Base-by-base conservation (phyloP, 2,329 filamentous ascomycete genomes). In the Diaporthe citri region DNA sequence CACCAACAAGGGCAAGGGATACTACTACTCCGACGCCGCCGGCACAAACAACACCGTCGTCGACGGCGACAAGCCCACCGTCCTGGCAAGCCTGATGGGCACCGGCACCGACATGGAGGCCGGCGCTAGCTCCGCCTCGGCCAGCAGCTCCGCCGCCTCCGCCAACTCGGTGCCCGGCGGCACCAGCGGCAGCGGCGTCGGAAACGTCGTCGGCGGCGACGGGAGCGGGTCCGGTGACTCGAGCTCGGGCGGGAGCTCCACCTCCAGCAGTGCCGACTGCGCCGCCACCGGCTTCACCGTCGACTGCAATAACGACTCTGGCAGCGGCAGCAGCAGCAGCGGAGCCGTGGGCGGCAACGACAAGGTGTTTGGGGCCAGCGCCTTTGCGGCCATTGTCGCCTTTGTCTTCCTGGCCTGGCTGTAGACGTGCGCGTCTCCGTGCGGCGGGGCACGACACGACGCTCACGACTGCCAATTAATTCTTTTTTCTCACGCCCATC, bases 1-100 rank as follows among this genome's bases (percentile, higher is more conserved):
- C 41, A 88, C 90, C 31, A 93, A 92, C 84, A 90, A 88, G 72
- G 90, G 91, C 77, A 89, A 87, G 78, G 92, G 93, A 34, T 99
- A 98, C 88, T 90, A 91, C 78, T 98, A 94, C 88, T 93, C 89
- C 76, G 87, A 90, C 80, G 80, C 82, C 31, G 83, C 84, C 0
- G 94, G 89, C 74, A 93, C 93, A 74, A 96, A 98, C 86, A 86
- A 93, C 83, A 94, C 95, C 1, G 90, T 98, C 74, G 85, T 92
- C 71, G 92, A 97, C 81, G 92, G 93, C 78, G 86, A 96, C 83
- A 92, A 95, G 82, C 82, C 87, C 69, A 97, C 95, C 67, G 86
- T 95, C 17, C 89, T 99, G 41, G 93, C 91, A 78, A 97, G 94
- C 34, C 90, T 98, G 77, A 86, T 92, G 71, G 96, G 92, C n/a